These are phyloP conservation scores for Pichia sp. DNA, from an alignment of 1,139 yeast species.

Conservation along the genomic window DNA sequence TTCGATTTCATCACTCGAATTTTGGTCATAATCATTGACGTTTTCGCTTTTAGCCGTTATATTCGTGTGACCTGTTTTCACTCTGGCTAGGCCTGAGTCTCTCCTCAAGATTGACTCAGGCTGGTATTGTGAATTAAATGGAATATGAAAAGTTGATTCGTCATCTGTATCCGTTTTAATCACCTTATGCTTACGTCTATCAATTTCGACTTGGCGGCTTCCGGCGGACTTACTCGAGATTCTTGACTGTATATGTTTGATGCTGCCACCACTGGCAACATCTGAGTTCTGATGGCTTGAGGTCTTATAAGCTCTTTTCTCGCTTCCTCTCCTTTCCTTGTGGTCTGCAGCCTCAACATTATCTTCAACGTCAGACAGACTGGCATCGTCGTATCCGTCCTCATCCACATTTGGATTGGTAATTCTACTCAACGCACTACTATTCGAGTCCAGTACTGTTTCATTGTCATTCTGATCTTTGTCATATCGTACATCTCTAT, in stretches of 20 bases:
- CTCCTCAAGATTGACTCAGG: slow-evolving; percentile 11
- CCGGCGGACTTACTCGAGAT: not conserved
- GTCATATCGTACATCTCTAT: slow-evolving; percentile 9
- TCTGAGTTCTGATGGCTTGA: not conserved
- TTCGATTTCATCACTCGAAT: slow-evolving; percentile 1
- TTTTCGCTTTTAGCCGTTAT: not conserved
- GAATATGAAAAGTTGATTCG: slow-evolving; percentile 5
- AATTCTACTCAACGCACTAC: not conserved
- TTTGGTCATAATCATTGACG: not conserved
- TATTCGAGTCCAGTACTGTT: not conserved
- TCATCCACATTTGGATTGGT: not conserved
- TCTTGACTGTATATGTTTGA: not conserved
- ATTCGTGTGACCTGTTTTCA: not conserved
- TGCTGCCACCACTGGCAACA: not conserved
- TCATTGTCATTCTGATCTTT: not conserved
- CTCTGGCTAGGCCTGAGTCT: not conserved
- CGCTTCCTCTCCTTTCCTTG: not conserved
- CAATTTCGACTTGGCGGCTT: slow-evolving; percentile 10
- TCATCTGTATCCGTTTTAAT: slow-evolving; percentile 11
- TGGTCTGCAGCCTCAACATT: not conserved
- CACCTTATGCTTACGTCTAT: slow-evolving; percentile 2
- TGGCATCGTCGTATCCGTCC: slow-evolving; percentile 2
- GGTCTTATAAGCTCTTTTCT: not conserved
- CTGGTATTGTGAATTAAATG: not conserved
- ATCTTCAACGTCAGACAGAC: slow-evolving; percentile 4